Conservation (phyloP, 2,329 filamentous ascomycete genomes). For the Sclerotinia sclerotiorum region DNA sequence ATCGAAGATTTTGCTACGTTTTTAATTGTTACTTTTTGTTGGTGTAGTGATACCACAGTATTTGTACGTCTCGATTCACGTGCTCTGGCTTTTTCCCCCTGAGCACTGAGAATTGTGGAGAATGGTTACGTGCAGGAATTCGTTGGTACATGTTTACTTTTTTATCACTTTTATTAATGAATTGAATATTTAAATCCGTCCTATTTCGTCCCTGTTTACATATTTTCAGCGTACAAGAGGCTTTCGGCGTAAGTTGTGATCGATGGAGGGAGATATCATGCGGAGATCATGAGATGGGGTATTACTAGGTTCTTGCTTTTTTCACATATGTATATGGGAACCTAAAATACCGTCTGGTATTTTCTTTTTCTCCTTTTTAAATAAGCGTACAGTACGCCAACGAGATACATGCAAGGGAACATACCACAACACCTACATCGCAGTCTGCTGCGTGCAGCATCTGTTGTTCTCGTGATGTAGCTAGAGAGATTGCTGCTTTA, state of each 20-base stretch:
- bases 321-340: neutral
- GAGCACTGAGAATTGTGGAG: slow-evolving; percentile 7
- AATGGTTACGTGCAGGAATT: slow-evolving; percentile 10
- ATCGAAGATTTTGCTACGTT: neutral
- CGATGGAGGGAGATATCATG: slow-evolving; percentile 13
- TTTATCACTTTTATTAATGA: slow-evolving; percentile 2
- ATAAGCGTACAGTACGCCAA: no score
- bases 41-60: slow-evolving; percentile 9
- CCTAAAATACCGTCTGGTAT: neutral
- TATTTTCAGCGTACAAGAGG: neutral
- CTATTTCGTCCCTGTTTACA: neutral
- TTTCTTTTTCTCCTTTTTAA: neutral
- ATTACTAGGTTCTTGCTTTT: neutral
- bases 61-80: slow-evolving; percentile 17
- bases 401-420: slow-evolving; percentile 5
- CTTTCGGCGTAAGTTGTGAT: slow-evolving; percentile 10
- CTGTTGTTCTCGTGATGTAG: slow-evolving; percentile 24
- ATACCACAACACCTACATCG: slow-evolving; percentile 2
- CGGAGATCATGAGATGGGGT: slow-evolving; percentile 23
- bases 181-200: neutral
- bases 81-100: slow-evolving; percentile 16
- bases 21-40: slow-evolving; percentile 9
- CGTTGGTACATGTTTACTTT: neutral
- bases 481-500: slow-evolving; percentile 22
- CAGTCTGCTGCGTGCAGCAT: slow-evolving; percentile 21